These are phyloP conservation scores for Bipolaris oryzae DNA, from an alignment of 2,329 filamentous ascomycete genomes.

Conservation along the genomic window DNA sequence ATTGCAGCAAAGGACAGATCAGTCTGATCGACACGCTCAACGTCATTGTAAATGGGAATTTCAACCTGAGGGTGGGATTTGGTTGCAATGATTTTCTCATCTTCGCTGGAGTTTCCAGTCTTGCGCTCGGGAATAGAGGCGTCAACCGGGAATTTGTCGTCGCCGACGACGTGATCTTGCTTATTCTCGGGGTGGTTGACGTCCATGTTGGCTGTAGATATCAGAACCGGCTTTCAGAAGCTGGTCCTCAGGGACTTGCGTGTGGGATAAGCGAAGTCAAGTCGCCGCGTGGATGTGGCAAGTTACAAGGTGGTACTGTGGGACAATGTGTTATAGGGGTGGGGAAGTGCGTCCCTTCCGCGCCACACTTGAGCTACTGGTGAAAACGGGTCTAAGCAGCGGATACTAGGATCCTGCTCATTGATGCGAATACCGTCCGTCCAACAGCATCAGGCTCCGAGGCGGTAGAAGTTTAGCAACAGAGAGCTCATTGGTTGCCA, in stretches of 20 bases:
- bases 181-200: constrained; percentile 1
- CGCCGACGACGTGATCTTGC: background rate
- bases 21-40: constrained; percentile 30
- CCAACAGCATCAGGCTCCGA: constrained; percentile 13
- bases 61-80: constrained; percentile 21
- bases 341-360: constrained; percentile 7
- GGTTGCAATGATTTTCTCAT: constrained; percentile 7
- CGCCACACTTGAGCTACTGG: constrained; percentile 14
- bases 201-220: constrained; percentile 9
- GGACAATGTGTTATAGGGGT: constrained; percentile 19
- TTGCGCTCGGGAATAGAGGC: background rate
- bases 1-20: constrained; percentile 35
- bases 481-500: constrained; percentile 7
- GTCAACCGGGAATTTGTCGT: constrained; percentile 2
- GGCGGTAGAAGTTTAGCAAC: constrained; percentile 14
- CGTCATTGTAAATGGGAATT: constrained; percentile 36
- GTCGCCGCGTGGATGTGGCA: constrained; percentile 3
- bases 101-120: background rate
- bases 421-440: constrained; percentile 10
- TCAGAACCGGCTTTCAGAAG: background rate
- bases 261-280: constrained; percentile 6
- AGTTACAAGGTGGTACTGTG: constrained; percentile 7
- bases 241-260: constrained; percentile 12
- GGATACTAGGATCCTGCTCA: constrained; percentile 17
- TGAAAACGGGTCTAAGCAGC: constrained; percentile 27